phyloP scores from a whole-genome alignment of 805 yeast genomes.

The Schwanniomyces yamadae region DNA sequence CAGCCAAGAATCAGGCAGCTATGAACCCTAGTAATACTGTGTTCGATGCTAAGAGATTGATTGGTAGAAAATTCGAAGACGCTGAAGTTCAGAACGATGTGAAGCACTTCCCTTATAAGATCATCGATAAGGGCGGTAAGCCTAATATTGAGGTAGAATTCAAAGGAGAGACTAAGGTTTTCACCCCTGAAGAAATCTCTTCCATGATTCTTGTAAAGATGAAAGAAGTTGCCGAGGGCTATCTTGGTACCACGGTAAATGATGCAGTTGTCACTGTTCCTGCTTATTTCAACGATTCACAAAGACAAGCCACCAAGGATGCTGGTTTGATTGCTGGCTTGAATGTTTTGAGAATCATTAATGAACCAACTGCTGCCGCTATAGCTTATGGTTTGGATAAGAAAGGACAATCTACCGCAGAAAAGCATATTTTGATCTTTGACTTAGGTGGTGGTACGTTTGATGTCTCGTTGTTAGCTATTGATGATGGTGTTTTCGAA shows the following conservation, averaged over 20 bases:
- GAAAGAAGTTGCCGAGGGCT: constrained; percentile 92
- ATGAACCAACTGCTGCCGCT: constrained; percentile 89
- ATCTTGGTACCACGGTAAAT: constrained; percentile 51
- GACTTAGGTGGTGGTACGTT: constrained; percentile 53
- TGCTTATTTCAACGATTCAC: constrained; percentile 96
- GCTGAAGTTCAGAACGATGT: constrained; percentile 64
- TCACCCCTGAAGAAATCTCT: constrained; percentile 93
- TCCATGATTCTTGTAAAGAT: constrained; percentile 89
- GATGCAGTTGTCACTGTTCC: constrained; percentile 97
- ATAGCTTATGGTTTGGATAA: constrained; percentile 60
- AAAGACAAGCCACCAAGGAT: constrained; percentile 97
- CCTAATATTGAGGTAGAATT: constrained; percentile 81
- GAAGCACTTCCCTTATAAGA: constrained; percentile 77
- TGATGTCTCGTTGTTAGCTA: constrained; percentile 46
- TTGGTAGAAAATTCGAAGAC: constrained; percentile 85
- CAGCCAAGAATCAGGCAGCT: constrained; percentile 97
- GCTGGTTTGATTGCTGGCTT: constrained; percentile 96
- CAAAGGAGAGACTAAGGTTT: constrained; percentile 80
- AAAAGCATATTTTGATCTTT: constrained; percentile 57
- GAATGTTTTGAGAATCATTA: constrained; percentile 90
- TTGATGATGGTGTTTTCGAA: constrained; percentile 50
- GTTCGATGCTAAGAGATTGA: constrained; percentile 88
- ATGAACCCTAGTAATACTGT: constrained; percentile 90
- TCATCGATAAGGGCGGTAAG: constrained; percentile 68
- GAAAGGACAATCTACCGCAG: constrained; percentile 45